Evolutionary conservation across 73 alveolate species (phyloP).

Genomic region (Paramecium sonneborni): DNA sequence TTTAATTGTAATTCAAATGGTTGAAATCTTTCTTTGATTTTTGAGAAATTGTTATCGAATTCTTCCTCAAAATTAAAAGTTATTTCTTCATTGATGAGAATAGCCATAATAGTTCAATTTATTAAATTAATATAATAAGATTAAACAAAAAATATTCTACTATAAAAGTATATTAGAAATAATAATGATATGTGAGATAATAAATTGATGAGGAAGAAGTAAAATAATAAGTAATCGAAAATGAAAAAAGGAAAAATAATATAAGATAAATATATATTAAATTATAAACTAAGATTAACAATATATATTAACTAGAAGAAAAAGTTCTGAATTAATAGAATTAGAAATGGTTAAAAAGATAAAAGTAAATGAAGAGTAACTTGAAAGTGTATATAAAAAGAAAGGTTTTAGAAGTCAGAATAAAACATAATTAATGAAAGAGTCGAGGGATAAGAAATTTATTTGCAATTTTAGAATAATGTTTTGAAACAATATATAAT

Average conservation of each 20-base stretch:
- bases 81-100: too few relatives aligned
- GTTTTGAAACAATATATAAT: slow-evolving; percentile 83
- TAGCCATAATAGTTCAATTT: too few relatives aligned
- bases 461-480: slow-evolving; percentile 88
- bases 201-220: neutral
- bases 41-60: too few relatives aligned
- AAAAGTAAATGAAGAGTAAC: neutral
- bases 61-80: too few relatives aligned
- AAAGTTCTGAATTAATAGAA: slow-evolving; percentile 37
- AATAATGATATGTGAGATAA: too few relatives aligned
- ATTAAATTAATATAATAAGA: too few relatives aligned
- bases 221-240: neutral
- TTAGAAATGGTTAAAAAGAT: neutral
- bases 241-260: neutral
- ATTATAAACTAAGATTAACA: neutral
- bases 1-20: too few relatives aligned
- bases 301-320: slow-evolving; percentile 44
- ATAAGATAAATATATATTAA: neutral
- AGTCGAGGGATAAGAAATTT: slow-evolving; percentile 65
- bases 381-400: slow-evolving; percentile 34
- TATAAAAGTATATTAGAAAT: too few relatives aligned
- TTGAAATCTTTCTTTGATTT: too few relatives aligned
- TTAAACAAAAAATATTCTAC: neutral
- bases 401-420: slow-evolving; percentile 61
- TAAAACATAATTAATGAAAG: neutral